Conservation (phyloP, 192 early-diverging fungal species). For the Phycomyces nitens region DNA sequence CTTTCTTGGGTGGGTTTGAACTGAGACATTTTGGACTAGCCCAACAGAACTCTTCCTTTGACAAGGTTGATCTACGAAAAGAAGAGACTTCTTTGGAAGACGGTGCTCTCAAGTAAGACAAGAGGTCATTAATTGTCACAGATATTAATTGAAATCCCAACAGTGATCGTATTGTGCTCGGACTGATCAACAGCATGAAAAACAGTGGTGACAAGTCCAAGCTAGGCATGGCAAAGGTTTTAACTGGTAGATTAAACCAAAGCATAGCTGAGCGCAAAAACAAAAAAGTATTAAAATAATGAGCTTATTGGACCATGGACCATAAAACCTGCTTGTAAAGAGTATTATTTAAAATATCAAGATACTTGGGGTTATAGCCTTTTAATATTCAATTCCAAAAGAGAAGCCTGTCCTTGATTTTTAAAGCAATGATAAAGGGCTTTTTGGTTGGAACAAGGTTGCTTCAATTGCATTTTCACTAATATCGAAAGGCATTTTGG, state of each 20-base stretch:
- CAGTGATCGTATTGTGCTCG: conserved; percentile 15
- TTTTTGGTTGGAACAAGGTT: too few species aligned
- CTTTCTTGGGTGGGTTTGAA: conserved; percentile 13
- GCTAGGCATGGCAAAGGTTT: background rate
- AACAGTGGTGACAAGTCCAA: conserved; percentile 7
- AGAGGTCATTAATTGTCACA: background rate
- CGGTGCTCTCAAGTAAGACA: conserved; percentile 8
- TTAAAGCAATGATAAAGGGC: too few species aligned
- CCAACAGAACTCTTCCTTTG: background rate
- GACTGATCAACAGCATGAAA: conserved; percentile 5
- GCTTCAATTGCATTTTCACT: too few species aligned
- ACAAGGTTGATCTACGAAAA: conserved; percentile 9
- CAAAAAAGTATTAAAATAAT: background rate
- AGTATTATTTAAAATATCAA: too few species aligned
- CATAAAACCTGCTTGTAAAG: too few species aligned
- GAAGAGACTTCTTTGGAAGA: conserved; percentile 8
- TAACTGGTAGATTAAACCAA: conserved; percentile 1
- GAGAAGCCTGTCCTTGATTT: too few species aligned
- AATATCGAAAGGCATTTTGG: too few species aligned
- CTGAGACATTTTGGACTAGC: conserved; percentile 10
- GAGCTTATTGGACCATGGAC: too few species aligned
- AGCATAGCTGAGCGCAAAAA: background rate
- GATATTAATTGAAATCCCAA: background rate
- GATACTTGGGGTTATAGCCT: too few species aligned
- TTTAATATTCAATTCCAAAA: too few species aligned